A percentile compares a stretch with the other conserved stretches of the same genome.
Evolutionary conservation across 2,329 filamentous ascomycete genomes (phyloP).

Genomic region (Aspergillus proliferans): DNA sequence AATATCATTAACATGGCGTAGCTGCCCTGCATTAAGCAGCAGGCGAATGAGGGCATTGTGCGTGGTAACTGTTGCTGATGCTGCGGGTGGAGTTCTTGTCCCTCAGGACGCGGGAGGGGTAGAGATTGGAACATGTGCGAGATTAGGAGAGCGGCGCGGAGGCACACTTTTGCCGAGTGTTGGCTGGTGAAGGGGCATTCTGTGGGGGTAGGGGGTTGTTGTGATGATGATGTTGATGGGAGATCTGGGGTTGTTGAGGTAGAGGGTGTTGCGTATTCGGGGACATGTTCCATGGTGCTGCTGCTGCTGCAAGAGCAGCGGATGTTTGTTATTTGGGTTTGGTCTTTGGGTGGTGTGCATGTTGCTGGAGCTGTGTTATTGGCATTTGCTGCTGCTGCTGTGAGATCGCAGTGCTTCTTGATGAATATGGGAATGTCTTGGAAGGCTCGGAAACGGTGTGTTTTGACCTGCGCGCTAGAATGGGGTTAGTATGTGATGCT

Average conservation of each 20-base stretch:
- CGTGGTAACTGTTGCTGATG: slow-evolving; percentile 25
- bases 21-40: slow-evolving; percentile 43
- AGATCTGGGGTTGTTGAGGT: slow-evolving; percentile 27
- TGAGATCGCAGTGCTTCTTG: slow-evolving; percentile 41
- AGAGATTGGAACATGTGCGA: slow-evolving; percentile 37
- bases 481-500: slow-evolving; percentile 4
- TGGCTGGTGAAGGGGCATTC: slow-evolving; percentile 38
- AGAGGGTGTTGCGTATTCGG: slow-evolving; percentile 22
- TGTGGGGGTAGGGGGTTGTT: slow-evolving; percentile 24
- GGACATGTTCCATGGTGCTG: slow-evolving; percentile 26
- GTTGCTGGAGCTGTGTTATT: slow-evolving; percentile 6
- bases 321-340: slow-evolving; percentile 20
- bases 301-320: slow-evolving; percentile 28
- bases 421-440: slow-evolving; percentile 42
- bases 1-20: slow-evolving; percentile 44
- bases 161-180: slow-evolving; percentile 37
- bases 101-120: slow-evolving; percentile 31
- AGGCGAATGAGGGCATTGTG: slow-evolving; percentile 43
- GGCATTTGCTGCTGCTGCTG: slow-evolving; percentile 23
- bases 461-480: slow-evolving; percentile 40
- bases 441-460: slow-evolving; percentile 42
- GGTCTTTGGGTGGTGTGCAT: slow-evolving; percentile 9
- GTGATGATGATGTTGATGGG: slow-evolving; percentile 14
- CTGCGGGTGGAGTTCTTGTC: slow-evolving; percentile 10
- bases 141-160: slow-evolving; percentile 35